Conservation (phyloP, 2,329 filamentous ascomycete species). For the Acrodontium crateriforme region DNA sequence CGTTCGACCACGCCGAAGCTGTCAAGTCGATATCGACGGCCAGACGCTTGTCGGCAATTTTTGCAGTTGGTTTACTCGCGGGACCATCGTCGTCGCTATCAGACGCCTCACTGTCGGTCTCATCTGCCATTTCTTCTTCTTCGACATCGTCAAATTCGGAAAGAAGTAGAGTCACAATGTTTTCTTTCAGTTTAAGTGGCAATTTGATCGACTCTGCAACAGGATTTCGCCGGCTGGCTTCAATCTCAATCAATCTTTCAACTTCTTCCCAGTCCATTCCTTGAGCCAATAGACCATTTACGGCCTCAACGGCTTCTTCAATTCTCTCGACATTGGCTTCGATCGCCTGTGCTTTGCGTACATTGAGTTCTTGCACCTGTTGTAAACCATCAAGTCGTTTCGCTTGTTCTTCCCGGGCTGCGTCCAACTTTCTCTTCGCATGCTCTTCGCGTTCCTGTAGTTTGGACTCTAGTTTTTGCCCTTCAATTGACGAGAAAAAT, state of each 20-base stretch:
- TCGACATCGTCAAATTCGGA: slow-evolving; percentile 54
- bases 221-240: slow-evolving; percentile 66
- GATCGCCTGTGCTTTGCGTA: slow-evolving; percentile 79
- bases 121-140: slow-evolving; percentile 43
- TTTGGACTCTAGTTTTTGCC: slow-evolving; percentile 76
- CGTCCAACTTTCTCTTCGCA: slow-evolving; percentile 72
- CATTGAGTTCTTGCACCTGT: slow-evolving; percentile 65
- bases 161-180: slow-evolving; percentile 67
- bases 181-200: slow-evolving; percentile 81
- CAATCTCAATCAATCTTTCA: slow-evolving; percentile 71
- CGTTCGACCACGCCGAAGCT: slow-evolving; percentile 76
- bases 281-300: slow-evolving; percentile 80
- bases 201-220: slow-evolving; percentile 79
- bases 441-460: slow-evolving; percentile 68
- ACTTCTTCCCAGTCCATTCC: slow-evolving; percentile 98
- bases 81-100: slow-evolving; percentile 46
- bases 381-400: slow-evolving; percentile 76
- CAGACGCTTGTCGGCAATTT: slow-evolving; percentile 35
- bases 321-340: slow-evolving; percentile 83
- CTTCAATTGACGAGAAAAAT: slow-evolving; percentile 93
- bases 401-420: slow-evolving; percentile 69
- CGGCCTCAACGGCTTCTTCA: slow-evolving; percentile 80
- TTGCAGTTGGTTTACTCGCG: slow-evolving; percentile 14
- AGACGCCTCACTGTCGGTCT: slow-evolving; percentile 51
- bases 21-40: slow-evolving; percentile 73